These are phyloP conservation scores for Phytophthora pisi DNA, from an alignment of 352 stramenopile species.

Conservation along the genomic window DNA sequence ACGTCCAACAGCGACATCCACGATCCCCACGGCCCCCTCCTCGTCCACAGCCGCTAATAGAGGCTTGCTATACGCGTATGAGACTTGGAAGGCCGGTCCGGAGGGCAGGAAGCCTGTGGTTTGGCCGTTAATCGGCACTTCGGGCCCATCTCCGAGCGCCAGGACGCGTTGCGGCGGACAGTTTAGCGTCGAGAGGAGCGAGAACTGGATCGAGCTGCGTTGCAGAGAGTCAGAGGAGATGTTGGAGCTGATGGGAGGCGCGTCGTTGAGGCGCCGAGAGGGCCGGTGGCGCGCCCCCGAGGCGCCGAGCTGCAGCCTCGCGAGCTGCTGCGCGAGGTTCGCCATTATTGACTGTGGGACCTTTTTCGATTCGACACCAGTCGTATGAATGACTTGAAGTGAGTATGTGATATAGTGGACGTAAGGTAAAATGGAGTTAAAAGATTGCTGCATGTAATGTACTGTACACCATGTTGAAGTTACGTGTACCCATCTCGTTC, in stretches of 20 bases:
- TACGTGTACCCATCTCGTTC: background rate
- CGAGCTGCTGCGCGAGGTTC: slow-evolving; percentile 43
- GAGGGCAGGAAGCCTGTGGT: slow-evolving; percentile 13
- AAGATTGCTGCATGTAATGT: too few relatives aligned
- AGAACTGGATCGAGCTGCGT: slow-evolving; percentile 23
- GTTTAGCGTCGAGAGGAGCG: slow-evolving; percentile 45
- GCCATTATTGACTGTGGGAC: slow-evolving; percentile 16
- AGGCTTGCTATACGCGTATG: slow-evolving; percentile 38
- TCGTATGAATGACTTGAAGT: slow-evolving; percentile 11
- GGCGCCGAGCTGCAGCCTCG: slow-evolving; percentile 47
- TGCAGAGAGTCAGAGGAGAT: slow-evolving; percentile 21
- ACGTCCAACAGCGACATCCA: slow-evolving; percentile 31
- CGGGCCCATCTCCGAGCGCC: slow-evolving; percentile 13
- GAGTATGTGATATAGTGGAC: too few relatives aligned
- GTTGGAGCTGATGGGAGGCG: slow-evolving; percentile 16
- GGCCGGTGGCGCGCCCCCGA: slow-evolving; percentile 26
- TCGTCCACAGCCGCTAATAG: slow-evolving; percentile 62
- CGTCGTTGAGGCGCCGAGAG: slow-evolving; percentile 14
- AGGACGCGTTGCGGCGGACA: slow-evolving; percentile 32
- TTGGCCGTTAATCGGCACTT: slow-evolving; percentile 21
- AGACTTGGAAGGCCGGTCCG: slow-evolving; percentile 59
- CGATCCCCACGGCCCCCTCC: slow-evolving; percentile 54
- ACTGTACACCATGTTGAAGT: background rate
- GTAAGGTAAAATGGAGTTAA: too few relatives aligned
- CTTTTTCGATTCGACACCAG: background rate